Evolutionary conservation across 169 alveolate genomes (phyloP).

Genomic region (Blepharisma undulans): DNA sequence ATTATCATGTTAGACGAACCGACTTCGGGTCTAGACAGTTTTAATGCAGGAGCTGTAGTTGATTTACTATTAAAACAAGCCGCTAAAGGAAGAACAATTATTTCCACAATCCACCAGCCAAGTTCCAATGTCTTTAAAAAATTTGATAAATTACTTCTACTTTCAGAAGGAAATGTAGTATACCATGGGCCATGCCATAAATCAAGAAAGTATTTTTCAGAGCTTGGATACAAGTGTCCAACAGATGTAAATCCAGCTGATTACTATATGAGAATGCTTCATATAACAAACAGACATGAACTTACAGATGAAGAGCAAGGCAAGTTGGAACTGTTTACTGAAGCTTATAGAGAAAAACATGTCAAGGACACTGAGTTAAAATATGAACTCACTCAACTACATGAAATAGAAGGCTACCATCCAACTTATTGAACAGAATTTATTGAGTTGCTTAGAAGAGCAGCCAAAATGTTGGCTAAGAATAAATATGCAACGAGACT

Average conservation of each 20-base stretch:
- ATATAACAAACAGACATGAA: constrained; percentile 62
- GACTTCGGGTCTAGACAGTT: constrained; percentile 89
- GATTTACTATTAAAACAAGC: constrained; percentile 73
- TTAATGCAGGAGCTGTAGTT: constrained; percentile 77
- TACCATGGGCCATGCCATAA: constrained; percentile 57
- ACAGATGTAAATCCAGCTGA: constrained; percentile 65
- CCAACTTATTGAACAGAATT: background rate
- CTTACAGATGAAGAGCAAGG: constrained; percentile 39
- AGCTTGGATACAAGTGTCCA: constrained; percentile 67
- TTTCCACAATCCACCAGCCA: constrained; percentile 84
- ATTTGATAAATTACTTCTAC: constrained; percentile 72
- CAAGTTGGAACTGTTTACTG: background rate
- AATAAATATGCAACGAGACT: background rate
- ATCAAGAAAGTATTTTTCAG: constrained; percentile 41
- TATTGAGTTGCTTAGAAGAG: background rate
- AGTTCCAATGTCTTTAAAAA: constrained; percentile 66
- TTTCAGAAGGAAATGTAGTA: constrained; percentile 73
- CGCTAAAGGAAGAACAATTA: constrained; percentile 72
- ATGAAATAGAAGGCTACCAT: background rate
- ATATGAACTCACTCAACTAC: background rate
- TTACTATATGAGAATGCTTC: constrained; percentile 44
- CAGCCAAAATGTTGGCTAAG: background rate
- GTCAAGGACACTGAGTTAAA: background rate
- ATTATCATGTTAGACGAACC: constrained; percentile 90
- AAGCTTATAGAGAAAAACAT: background rate